These are phyloP conservation scores for Oenanthe javanica DNA, from an alignment of 140 eudicot genomes.

Conservation along the genomic window DNA sequence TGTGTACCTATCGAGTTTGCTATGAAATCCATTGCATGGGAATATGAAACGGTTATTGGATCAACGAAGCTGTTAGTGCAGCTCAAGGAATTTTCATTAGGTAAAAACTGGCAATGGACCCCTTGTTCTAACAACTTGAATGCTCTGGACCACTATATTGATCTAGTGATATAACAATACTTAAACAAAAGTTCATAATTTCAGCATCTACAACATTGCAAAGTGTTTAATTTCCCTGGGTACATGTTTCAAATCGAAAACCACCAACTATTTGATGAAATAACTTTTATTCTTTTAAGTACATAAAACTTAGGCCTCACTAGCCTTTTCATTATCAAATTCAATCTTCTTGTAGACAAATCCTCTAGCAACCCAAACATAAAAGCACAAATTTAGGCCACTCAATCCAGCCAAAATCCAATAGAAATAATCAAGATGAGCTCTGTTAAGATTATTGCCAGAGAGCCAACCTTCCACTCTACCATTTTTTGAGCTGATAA, in stretches of 20 bases:
- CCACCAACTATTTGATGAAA: background rate
- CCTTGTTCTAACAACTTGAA: background rate
- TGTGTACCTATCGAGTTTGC: too few relatives aligned
- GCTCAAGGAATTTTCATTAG: too few relatives aligned
- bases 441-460: conserved; percentile 40
- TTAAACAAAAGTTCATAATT: background rate
- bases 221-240: background rate
- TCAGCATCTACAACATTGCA: background rate
- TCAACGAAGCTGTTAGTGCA: too few relatives aligned
- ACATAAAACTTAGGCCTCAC: background rate
- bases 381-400: conserved; percentile 23
- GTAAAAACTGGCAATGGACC: too few relatives aligned
- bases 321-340: background rate
- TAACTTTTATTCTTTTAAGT: background rate
- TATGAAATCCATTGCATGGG: too few relatives aligned
- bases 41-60: too few relatives aligned
- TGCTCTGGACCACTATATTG: background rate
- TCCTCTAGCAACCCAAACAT: too few relatives aligned
- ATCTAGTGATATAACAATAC: background rate
- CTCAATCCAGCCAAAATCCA: conserved; percentile 55
- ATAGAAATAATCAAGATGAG: conserved; percentile 46
- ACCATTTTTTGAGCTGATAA: conserved; percentile 17
- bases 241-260: background rate
- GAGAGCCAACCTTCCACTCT: conserved; percentile 38
- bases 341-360: conserved; percentile 1